A percentile compares a stretch with the other conserved stretches of the same genome.
phyloP scores from a whole-genome alignment of 305 asterid genomes.

The Striga hermonthica region DNA sequence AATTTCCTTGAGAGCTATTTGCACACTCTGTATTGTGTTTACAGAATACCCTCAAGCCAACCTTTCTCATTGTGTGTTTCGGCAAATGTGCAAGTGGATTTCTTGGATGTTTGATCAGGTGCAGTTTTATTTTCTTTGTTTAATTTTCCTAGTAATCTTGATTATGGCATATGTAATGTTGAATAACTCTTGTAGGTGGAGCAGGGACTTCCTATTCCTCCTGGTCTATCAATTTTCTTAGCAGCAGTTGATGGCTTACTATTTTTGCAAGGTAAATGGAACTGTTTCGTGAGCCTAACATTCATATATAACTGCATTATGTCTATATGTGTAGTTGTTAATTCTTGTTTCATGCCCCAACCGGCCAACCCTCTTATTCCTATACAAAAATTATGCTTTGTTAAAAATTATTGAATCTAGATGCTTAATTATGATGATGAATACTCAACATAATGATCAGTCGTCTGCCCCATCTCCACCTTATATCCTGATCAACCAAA shows the following conservation, averaged over 20 bases:
- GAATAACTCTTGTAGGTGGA: slow-evolving; percentile 53
- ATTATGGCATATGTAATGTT: slow-evolving; percentile 31
- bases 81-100: slow-evolving; percentile 66
- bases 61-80: slow-evolving; percentile 54
- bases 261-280: slow-evolving; percentile 59
- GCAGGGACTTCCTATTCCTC: slow-evolving; percentile 43
- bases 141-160: slow-evolving; percentile 23
- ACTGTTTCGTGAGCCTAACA: slow-evolving; percentile 30
- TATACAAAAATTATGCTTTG: slow-evolving; percentile 19
- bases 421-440: slow-evolving; percentile 16
- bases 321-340: not conserved
- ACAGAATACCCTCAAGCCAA: slow-evolving; percentile 56
- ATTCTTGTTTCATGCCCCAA: slow-evolving; percentile 8
- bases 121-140: slow-evolving; percentile 23
- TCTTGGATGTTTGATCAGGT: slow-evolving; percentile 88
- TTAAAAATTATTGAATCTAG: slow-evolving; percentile 8
- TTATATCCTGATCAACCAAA: slow-evolving; percentile 22
- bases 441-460: not conserved
- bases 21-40: slow-evolving; percentile 69
- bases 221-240: slow-evolving; percentile 60
- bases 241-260: slow-evolving; percentile 74
- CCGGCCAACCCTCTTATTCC: not conserved
- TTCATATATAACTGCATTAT: slow-evolving; percentile 18
- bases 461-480: slow-evolving; percentile 18
- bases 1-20: slow-evolving; percentile 63